A percentile compares a stretch with the other conserved stretches of the same genome.
Evolutionary conservation across 805 yeast species (phyloP).

Genomic region (Saccharomyces kudriavzevii): DNA sequence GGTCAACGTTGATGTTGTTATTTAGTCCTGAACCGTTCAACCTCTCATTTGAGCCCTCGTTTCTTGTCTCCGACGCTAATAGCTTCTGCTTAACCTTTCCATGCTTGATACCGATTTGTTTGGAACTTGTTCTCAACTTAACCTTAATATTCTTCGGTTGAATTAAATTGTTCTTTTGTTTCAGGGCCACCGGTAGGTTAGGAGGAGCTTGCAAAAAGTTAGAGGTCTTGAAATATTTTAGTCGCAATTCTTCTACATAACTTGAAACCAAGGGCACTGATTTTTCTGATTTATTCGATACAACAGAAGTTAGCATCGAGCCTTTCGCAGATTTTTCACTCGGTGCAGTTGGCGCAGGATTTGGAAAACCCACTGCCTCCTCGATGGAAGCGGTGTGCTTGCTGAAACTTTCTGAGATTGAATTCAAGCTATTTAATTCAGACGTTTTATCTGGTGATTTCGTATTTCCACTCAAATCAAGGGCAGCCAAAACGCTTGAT

Average conservation of each 20-base stretch:
- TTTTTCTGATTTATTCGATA: slow-evolving; percentile 14
- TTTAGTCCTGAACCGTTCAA: not conserved
- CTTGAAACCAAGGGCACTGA: slow-evolving; percentile 26
- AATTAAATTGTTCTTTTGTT: slow-evolving; percentile 26
- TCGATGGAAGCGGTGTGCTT: not conserved
- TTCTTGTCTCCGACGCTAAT: slow-evolving; percentile 27
- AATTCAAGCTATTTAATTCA: not conserved
- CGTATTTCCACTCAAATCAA: not conserved
- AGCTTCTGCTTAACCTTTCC: slow-evolving; percentile 31
- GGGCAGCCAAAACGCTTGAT: not conserved
- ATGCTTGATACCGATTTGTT: slow-evolving; percentile 32
- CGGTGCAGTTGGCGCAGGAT: not conserved
- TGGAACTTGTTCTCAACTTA: slow-evolving; percentile 29
- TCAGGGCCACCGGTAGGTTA: slow-evolving; percentile 26
- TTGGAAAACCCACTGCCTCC: not conserved
- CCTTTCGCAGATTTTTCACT: not conserved
- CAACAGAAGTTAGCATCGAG: slow-evolving; percentile 1
- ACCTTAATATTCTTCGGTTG: slow-evolving; percentile 30
- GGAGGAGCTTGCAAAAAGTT: slow-evolving; percentile 32
- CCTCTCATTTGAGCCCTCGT: slow-evolving; percentile 15
- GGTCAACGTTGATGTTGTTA: slow-evolving; percentile 16
- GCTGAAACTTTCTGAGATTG: not conserved
- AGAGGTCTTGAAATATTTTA: slow-evolving; percentile 27
- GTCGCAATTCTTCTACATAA: slow-evolving; percentile 28
- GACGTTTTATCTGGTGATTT: not conserved